phyloP scores from a whole-genome alignment of 1,284 basidiomycete species.

The Boletus mariae region DNA sequence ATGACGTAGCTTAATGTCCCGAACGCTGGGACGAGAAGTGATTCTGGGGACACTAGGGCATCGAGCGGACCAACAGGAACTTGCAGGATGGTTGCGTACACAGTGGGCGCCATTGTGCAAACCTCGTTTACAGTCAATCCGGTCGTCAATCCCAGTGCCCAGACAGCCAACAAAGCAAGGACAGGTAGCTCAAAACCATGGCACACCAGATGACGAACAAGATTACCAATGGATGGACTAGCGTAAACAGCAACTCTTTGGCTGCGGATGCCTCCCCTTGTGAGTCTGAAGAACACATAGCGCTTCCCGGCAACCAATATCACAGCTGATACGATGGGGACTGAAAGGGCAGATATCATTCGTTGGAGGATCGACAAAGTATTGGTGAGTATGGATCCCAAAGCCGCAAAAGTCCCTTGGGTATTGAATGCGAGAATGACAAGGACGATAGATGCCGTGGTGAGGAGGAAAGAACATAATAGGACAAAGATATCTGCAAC shows the following conservation, averaged over 20 bases:
- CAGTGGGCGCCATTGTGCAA: slow-evolving; percentile 4
- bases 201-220: slow-evolving; percentile 2
- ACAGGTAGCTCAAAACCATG: slow-evolving; percentile 9
- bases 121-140: slow-evolving; percentile 14
- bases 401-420: not conserved
- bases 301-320: slow-evolving; percentile 14
- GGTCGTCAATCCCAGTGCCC: slow-evolving; percentile 12
- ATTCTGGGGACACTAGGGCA: not conserved
- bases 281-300: slow-evolving; percentile 20
- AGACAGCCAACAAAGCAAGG: slow-evolving; percentile 10
- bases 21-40: not conserved
- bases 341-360: slow-evolving; percentile 8
- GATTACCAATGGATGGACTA: slow-evolving; percentile 9
- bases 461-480: slow-evolving; percentile 5
- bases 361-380: slow-evolving; percentile 8
- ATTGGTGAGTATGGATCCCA: not conserved
- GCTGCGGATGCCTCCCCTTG: slow-evolving; percentile 11
- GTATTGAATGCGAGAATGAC: slow-evolving; percentile 8
- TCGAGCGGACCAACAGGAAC: slow-evolving; percentile 9
- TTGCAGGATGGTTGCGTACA: not conserved
- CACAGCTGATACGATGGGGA: slow-evolving; percentile 13
- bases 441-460: slow-evolving; percentile 1
- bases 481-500: slow-evolving; percentile 11
- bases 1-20: slow-evolving; percentile 3
- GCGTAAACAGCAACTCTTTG: slow-evolving; percentile 12